phyloP scores from a whole-genome alignment of 192 early-diverging fungal genomes.

The Mortierella hygrophila region DNA sequence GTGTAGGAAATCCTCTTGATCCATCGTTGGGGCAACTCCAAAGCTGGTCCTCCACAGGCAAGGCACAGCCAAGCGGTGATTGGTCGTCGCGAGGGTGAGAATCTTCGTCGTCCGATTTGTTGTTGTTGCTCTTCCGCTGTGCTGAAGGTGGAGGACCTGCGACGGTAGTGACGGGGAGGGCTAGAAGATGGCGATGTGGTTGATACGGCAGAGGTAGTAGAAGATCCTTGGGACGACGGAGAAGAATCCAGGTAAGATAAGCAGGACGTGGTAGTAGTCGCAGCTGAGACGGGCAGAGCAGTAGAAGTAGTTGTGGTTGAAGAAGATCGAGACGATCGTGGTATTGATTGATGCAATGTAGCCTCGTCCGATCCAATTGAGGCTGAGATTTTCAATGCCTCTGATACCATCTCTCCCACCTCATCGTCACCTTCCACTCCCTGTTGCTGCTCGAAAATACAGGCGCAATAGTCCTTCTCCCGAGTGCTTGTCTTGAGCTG shows the following conservation, averaged over 20 bases:
- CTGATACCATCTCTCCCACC: background rate
- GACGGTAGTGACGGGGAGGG: background rate
- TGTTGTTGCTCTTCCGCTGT: background rate
- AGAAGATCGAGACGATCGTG: background rate
- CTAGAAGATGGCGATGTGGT: background rate
- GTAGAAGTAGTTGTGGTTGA: background rate
- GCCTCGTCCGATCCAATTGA: background rate
- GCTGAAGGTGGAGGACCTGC: background rate
- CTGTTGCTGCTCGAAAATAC: conserved; percentile 14
- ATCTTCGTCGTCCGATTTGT: background rate
- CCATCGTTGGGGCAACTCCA: background rate
- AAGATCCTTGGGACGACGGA: background rate
- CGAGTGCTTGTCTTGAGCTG: conserved; percentile 16
- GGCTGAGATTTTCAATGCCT: too few relatives aligned
- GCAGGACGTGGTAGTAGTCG: background rate
- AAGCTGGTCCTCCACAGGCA: conserved; percentile 13
- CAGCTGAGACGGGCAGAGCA: background rate
- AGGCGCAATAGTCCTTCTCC: conserved; percentile 15
- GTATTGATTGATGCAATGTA: background rate
- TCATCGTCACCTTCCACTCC: background rate
- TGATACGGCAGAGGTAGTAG: background rate
- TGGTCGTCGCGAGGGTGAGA: background rate
- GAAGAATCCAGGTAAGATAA: background rate
- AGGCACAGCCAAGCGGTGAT: conserved; percentile 12
- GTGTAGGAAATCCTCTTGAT: conserved; percentile 3